These are phyloP conservation scores for Suillus americanus DNA, from an alignment of 768 basidiomycete genomes.

Conservation along the genomic window DNA sequence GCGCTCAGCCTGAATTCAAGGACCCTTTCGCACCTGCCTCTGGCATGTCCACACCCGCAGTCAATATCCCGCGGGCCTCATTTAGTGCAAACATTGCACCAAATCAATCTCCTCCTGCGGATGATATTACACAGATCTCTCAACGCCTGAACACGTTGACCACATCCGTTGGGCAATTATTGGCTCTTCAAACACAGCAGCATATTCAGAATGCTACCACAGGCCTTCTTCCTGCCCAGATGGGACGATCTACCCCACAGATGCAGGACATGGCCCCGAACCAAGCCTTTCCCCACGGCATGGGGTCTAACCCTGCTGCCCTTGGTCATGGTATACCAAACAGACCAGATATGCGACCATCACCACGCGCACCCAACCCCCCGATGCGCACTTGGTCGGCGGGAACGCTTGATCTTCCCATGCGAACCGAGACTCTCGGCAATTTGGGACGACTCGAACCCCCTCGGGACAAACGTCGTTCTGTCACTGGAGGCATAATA, in stretches of 20 bases:
- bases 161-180: slow-evolving; percentile 81
- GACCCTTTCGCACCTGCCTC: slow-evolving; percentile 66
- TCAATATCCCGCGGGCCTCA: slow-evolving; percentile 58
- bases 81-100: slow-evolving; percentile 67
- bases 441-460: slow-evolving; percentile 38
- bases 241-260: slow-evolving; percentile 33
- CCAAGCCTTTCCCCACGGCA: slow-evolving; percentile 35
- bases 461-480: slow-evolving; percentile 71
- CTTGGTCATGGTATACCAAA: slow-evolving; percentile 63
- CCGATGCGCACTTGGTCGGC: slow-evolving; percentile 86
- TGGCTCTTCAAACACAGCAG: slow-evolving; percentile 76
- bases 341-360: slow-evolving; percentile 62
- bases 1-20: slow-evolving; percentile 71
- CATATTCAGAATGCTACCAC: slow-evolving; percentile 50
- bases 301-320: slow-evolving; percentile 37
- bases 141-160: slow-evolving; percentile 79
- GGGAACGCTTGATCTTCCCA: slow-evolving; percentile 72
- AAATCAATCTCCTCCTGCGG: slow-evolving; percentile 62
- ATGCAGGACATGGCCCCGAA: slow-evolving; percentile 47
- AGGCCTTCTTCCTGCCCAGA: slow-evolving; percentile 30
- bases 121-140: slow-evolving; percentile 75
- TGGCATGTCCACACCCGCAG: slow-evolving; percentile 31
- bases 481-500: slow-evolving; percentile 58
- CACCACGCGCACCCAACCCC: slow-evolving; percentile 62
- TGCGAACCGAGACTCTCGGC: slow-evolving; percentile 48